Base-by-base conservation (phyloP, 768 basidiomycete genomes). In the Butyriboletus loyo region DNA sequence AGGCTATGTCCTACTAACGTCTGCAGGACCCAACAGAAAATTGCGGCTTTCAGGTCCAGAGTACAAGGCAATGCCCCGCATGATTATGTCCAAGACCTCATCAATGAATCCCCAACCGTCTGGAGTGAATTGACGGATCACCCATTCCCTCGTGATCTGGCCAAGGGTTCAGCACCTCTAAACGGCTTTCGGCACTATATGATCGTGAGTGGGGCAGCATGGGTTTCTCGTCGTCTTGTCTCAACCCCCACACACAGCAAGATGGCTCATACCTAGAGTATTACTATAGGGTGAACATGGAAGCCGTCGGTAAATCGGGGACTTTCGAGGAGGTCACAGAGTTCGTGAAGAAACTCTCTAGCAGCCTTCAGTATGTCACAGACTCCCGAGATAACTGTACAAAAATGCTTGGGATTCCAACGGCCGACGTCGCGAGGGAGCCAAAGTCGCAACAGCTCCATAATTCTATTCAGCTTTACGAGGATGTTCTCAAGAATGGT, bases 231-330 rank as follows among this genome's bases (percentile, higher is more conserved):
- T 43, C 9, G 7, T 1, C 8, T 24, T 3, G 8, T 30, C 17
- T 17, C 1, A 8, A 43, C 19, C 7, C n/a, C 6, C 21, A 22
- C 3, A 10, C 14, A 30, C 28, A 53, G 52, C 52, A 53, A 52
- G 49, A 53, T 27, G 49, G 35, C n/a, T 13, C 28, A 5, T 52
- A 53, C 41, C 50, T 53, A 11, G 52, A 53, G 28, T 27, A 52
- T 31, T 53, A 31, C 17, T 52, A 37, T 41, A 11, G 52, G 10
- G n/a, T 50, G 6, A 36, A 35, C 10, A 53, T 27, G 34, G 40
- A 31, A 25, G 22, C 52, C 11, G 34, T 53, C 28, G 6, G 21
- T 5, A 35, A 24, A 19, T 15, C 28, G 1, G 52, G 52, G 0
- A n/a, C 27, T 22, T 52, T 52, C 49, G 2, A 52, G 24, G 49